Conservation (phyloP, 495 filamentous ascomycete species). For the Bryoglossum gracile region DNA sequence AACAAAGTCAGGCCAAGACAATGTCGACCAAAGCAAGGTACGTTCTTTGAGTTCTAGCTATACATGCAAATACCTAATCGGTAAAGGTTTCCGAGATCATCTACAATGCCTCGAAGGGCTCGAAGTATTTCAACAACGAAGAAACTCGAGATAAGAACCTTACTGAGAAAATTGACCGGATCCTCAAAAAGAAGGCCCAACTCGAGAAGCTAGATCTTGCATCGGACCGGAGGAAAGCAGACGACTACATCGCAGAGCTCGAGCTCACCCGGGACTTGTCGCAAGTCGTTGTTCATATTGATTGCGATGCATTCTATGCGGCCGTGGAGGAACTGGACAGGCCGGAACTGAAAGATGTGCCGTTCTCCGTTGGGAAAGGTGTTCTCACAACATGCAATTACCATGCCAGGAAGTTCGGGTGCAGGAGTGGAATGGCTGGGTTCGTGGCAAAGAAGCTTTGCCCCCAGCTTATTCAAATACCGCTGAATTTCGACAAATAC, state of each 20-base stretch:
- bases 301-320: constrained; percentile 98
- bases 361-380: constrained; percentile 89
- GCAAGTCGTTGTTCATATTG: constrained; percentile 82
- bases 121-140: constrained; percentile 94
- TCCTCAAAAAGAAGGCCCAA: constrained; percentile 66
- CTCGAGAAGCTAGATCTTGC: constrained; percentile 71
- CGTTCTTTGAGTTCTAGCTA: not conserved
- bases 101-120: constrained; percentile 92
- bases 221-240: constrained; percentile 63
- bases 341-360: constrained; percentile 80
- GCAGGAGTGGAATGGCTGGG: constrained; percentile 87
- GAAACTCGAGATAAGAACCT: constrained; percentile 73
- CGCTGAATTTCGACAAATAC: constrained; percentile 86
- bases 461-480: constrained; percentile 75
- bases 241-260: constrained; percentile 73
- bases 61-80: constrained; percentile 27
- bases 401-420: constrained; percentile 79
- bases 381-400: constrained; percentile 97
- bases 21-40: constrained; percentile 79
- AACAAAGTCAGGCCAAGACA: constrained; percentile 89
- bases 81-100: constrained; percentile 80
- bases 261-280: constrained; percentile 73
- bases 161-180: constrained; percentile 79
- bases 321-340: constrained; percentile 89
- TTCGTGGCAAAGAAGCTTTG: constrained; percentile 95